Evolutionary conservation across 768 basidiomycete genomes (phyloP), one percentile per base, ranked within the genome.

Genomic region (Sporobolomyces pararoseus): DNA sequence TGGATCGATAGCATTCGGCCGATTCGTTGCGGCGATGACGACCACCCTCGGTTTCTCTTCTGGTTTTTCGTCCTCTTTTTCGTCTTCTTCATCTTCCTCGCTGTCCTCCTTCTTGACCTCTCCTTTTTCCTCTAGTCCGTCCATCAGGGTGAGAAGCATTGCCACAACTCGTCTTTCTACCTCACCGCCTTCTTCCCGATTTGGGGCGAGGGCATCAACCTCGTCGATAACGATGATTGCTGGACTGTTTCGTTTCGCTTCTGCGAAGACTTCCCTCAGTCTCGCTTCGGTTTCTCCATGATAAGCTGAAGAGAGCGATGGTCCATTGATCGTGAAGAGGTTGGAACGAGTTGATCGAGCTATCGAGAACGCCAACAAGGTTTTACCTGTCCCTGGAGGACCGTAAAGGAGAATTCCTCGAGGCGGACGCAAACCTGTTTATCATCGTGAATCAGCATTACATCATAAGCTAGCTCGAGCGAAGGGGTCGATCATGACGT

Each of bases 311-410:
- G 90, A 91, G 27, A 98, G 84, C 77, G 97, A 93, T 17, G 96
- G 93, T 0, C 96, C 96, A 75, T 95, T 95, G 78, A 98, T 88
- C 59, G 91, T 86, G 72, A 99, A 84, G n/a, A 96, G 89, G 32
- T 88, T 86, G 10, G 92, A 89, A 35, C 84, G 85, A 1, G 89
- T 90, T 7, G 93, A 91, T 0, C 87, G 84, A 5, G 95, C 93
- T 67, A 99, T 93, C 19, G 93, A 90, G 70, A 92, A 87, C 16
- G 96, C 95, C 3, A 99, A 83, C 77, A 96, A 92, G 0, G 96
- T 99, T 81, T 99, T 99, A 21, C 96, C 96, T 13, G 96, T 98
- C 44, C 96, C 96, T 4, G 96, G 92, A 16, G 93, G 94, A 16
- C 96, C 96, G 79, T 97, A 88, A 2, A 99, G 85, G 25, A 98